Conservation (phyloP, 1,284 basidiomycete species). For the Serendipita sp. region DNA sequence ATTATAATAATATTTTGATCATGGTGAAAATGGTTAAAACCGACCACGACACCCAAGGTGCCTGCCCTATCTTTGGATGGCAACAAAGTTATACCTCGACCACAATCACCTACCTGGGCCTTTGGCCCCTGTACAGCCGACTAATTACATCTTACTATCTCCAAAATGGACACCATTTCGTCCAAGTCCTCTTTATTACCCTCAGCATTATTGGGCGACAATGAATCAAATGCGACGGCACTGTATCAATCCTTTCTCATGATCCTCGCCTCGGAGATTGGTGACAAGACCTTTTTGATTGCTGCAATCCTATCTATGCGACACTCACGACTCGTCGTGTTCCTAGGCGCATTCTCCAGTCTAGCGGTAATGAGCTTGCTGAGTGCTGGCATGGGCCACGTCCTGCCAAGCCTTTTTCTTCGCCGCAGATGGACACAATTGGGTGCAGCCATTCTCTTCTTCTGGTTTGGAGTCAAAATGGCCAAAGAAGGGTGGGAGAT, state of each 20-base stretch:
- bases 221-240: constrained; percentile 21
- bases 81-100: too few relatives aligned
- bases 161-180: neutral
- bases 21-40: too few relatives aligned
- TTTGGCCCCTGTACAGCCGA: too few relatives aligned
- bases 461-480: constrained; percentile 75
- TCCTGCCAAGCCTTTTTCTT: constrained; percentile 65
- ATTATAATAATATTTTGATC: too few relatives aligned
- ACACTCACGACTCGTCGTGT: constrained; percentile 75
- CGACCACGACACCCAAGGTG: too few relatives aligned
- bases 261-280: constrained; percentile 85
- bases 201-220: neutral
- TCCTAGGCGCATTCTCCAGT: constrained; percentile 78
- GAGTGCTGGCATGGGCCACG: constrained; percentile 74
- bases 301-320: constrained; percentile 95
- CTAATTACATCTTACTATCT: neutral
- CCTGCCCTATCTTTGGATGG: too few relatives aligned
- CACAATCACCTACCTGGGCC: too few relatives aligned
- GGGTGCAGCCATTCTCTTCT: constrained; percentile 66
- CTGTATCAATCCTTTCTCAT: constrained; percentile 67
- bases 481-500: constrained; percentile 41
- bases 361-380: constrained; percentile 87
- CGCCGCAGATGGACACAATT: constrained; percentile 69
- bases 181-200: neutral
- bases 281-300: constrained; percentile 98